phyloP scores from a whole-genome alignment of 2,329 filamentous ascomycete species.

The Nigrospora osmanthi region DNA sequence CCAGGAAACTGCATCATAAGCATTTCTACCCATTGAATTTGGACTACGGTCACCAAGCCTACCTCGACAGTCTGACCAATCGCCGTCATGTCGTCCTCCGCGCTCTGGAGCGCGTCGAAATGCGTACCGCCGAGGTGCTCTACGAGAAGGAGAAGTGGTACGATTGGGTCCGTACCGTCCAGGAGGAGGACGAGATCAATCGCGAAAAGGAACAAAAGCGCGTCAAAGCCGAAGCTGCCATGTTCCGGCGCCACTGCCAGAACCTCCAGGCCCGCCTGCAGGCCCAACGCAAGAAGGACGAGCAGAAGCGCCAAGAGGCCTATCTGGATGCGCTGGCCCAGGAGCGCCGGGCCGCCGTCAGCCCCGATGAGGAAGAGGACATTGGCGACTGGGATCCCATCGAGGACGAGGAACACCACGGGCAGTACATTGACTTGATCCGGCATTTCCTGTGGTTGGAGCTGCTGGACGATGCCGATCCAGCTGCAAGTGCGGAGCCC shows the following conservation, averaged over 20 bases:
- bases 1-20: slow-evolving; percentile 18
- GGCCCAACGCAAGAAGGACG: slow-evolving; percentile 29
- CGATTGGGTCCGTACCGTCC: slow-evolving; percentile 34
- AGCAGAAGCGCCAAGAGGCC: slow-evolving; percentile 31
- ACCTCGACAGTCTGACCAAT: slow-evolving; percentile 20
- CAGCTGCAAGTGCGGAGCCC: neutral
- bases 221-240: slow-evolving; percentile 35
- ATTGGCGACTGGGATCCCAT: slow-evolving; percentile 39
- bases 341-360: slow-evolving; percentile 25
- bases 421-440: slow-evolving; percentile 34
- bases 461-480: slow-evolving; percentile 9
- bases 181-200: slow-evolving; percentile 33
- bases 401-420: slow-evolving; percentile 36
- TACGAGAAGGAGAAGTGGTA: slow-evolving; percentile 40
- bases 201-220: slow-evolving; percentile 41
- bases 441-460: slow-evolving; percentile 35
- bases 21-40: slow-evolving; percentile 20
- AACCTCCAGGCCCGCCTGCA: slow-evolving; percentile 30
- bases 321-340: slow-evolving; percentile 33
- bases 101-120: slow-evolving; percentile 33
- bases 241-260: slow-evolving; percentile 38
- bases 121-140: slow-evolving; percentile 31
- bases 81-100: slow-evolving; percentile 20
- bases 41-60: slow-evolving; percentile 23
- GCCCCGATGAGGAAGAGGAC: slow-evolving; percentile 20